Conservation (phyloP, 306 rosid genomes). For the Cyclanthera cordifolia region DNA sequence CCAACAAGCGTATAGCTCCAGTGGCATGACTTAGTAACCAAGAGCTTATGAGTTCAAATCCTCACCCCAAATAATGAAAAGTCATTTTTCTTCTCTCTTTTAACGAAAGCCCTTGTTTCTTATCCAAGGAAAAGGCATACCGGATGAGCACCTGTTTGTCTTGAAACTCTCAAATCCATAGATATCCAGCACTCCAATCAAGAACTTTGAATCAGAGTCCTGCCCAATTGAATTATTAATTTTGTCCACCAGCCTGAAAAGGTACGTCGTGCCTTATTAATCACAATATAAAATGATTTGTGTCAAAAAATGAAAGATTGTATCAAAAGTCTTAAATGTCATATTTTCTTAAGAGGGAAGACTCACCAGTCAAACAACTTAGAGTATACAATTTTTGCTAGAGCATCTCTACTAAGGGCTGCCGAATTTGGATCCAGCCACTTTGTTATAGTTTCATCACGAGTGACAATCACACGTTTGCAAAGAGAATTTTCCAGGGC, state of each 20-base stretch:
- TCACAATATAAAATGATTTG: neutral
- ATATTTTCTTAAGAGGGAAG: conserved; percentile 6
- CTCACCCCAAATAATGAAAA: neutral
- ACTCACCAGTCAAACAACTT: conserved; percentile 95
- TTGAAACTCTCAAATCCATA: conserved; percentile 99
- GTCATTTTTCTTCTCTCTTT: neutral
- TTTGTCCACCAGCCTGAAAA: conserved; percentile 85
- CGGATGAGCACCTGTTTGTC: conserved; percentile 83
- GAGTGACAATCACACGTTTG: conserved; percentile 94
- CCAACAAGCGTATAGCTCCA: too few species aligned
- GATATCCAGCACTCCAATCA: conserved; percentile 96
- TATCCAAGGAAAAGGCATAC: conserved; percentile 35
- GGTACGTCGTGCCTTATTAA: conserved; percentile 8
- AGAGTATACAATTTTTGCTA: conserved; percentile 85
- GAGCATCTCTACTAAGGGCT: conserved; percentile 84
- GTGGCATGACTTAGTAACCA: too few species aligned
- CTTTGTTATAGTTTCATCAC: conserved; percentile 88
- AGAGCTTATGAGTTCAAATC: too few species aligned
- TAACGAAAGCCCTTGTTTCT: conserved; percentile 16
- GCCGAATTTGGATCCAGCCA: conserved; percentile 93
- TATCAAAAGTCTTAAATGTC: conserved; percentile 11
- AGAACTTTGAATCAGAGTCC: conserved; percentile 70
- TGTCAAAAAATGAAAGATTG: neutral
- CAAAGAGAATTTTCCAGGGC: conserved; percentile 96
- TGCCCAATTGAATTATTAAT: conserved; percentile 90